Evolutionary conservation across 2,329 filamentous ascomycete species (phyloP), one percentile per base, ranked within the genome.

Genomic region (Fusarium guadeloupense): DNA sequence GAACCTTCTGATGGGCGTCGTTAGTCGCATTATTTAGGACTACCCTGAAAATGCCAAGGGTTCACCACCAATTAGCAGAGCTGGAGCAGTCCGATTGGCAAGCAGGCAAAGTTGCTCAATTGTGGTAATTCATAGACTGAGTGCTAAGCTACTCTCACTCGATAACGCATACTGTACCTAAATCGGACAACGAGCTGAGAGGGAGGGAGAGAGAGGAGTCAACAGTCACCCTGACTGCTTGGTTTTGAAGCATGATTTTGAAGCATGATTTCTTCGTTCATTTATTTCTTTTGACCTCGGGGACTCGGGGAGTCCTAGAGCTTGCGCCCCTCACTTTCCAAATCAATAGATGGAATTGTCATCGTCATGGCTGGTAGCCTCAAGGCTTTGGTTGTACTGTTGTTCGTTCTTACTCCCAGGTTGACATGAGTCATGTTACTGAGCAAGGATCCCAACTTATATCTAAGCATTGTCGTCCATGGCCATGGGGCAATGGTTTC

Each of bases 11-110:
- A 28, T 61, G 50, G 33, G 41, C 37, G 37, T 42, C 25, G 25
- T 23, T 23, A 40, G 30, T 37, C 33, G 30, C 23, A 46, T 47
- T 30, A 42, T 20, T 35, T 60, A 26, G 30, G 52, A 37, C 25
- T 33, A 42, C 51, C 34, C 38, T 44, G 30, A n/a, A 28, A 33
- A 47, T 16, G 21, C 20, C 31, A 59, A 23, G 44, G 48, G 19
- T 41, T 35, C n/a, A 23, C 38, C 21, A 28, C 61, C 48, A 59
- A 65, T 54, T 41, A 54, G 30, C n/a, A 33, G 30, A 9, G 25
- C n/a, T 49, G 30, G 28, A 30, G 13, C 21, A 17, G 16, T 42
- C 28, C 30, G 21, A 17, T 21, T 26, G 6, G 23, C 25, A 10
- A 26, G 25, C 9, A 26, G n/a, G n/a, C n/a, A n/a, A n/a, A n/a